These are phyloP conservation scores for Malassezia sympodialis DNA, from an alignment of 1,284 basidiomycete species.

Conservation along the genomic window DNA sequence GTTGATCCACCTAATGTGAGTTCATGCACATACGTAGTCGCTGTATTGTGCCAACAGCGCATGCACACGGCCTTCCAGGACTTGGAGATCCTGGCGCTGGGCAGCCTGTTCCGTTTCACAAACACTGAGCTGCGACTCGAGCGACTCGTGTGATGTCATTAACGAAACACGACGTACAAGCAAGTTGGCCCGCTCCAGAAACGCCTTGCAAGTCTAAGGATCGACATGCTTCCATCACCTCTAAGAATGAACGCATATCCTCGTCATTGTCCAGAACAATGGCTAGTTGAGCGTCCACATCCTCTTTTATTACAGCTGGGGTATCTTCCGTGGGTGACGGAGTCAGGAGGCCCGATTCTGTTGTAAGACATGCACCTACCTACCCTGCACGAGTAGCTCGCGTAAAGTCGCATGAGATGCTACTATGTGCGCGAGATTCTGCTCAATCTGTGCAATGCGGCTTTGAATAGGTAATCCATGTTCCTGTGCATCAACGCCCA, in stretches of 20 bases:
- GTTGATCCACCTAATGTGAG: conserved; percentile 11
- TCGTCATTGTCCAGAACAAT: conserved; percentile 10
- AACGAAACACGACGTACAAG: not conserved
- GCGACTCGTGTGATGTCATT: not conserved
- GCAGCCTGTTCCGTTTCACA: not conserved
- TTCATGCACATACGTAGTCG: conserved; percentile 2
- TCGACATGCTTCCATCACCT: conserved; percentile 10
- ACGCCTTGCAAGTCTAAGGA: conserved; percentile 6
- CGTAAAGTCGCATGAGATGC: not conserved
- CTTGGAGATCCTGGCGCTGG: not conserved
- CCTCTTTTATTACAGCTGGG: not conserved
- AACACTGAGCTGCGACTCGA: not conserved
- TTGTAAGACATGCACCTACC: not conserved
- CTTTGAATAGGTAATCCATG: not conserved
- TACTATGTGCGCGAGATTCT: not conserved
- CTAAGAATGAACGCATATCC: conserved; percentile 4
- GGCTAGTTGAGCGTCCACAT: conserved; percentile 8
- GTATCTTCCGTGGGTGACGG: not conserved
- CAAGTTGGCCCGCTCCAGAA: conserved; percentile 3
- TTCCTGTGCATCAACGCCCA: not conserved
- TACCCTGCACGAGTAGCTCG: not conserved
- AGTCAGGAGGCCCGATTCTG: not conserved
- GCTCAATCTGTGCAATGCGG: conserved; percentile 1
- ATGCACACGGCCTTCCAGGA: not conserved
- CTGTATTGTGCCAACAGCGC: conserved; percentile 1